Percentiles rank a stretch among this genome's conserved stretches.
Conservation (phyloP, 1,284 basidiomycete genomes). For the Cryptococcus sp. region DNA sequence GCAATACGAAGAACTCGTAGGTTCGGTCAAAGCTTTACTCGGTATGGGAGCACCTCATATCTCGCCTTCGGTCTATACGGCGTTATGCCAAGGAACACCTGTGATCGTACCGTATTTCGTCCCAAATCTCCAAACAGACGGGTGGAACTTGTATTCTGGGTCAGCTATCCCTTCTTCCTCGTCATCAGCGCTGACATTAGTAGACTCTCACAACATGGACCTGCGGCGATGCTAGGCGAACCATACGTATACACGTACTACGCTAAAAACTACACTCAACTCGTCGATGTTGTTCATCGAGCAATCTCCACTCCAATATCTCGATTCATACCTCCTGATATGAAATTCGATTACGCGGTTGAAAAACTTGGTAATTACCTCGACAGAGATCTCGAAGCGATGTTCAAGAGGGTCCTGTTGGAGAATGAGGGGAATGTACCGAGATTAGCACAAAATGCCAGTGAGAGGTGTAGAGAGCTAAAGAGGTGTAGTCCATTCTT, state of each 20-base stretch:
- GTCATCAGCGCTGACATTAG: not conserved
- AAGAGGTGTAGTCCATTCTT: constrained; percentile 1
- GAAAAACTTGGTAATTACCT: constrained; percentile 17
- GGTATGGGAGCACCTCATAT: constrained; percentile 39
- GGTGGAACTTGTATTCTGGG: constrained; percentile 31
- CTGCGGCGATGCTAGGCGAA: constrained; percentile 29
- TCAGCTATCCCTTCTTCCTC: constrained; percentile 7
- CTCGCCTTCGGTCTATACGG: constrained; percentile 37
- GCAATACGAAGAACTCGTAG: constrained; percentile 31
- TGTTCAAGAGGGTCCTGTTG: constrained; percentile 13
- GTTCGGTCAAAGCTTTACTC: constrained; percentile 29
- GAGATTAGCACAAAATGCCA: not conserved
- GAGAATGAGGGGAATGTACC: constrained; percentile 20
- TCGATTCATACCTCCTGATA: constrained; percentile 27
- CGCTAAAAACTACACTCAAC: constrained; percentile 19
- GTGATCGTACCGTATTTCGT: constrained; percentile 38
- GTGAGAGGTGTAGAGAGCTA: not conserved
- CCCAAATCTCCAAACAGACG: constrained; percentile 14
- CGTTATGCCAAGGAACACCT: constrained; percentile 42
- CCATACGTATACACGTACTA: constrained; percentile 42
- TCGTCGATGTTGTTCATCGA: constrained; percentile 17
- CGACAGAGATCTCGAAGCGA: constrained; percentile 21
- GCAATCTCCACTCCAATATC: constrained; percentile 29
- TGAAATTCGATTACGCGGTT: constrained; percentile 18
- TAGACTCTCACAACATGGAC: constrained; percentile 35